Evolutionary conservation across 371 early-diverging fungal genomes (phyloP).

Genomic region (Mucor circinelloides): DNA sequence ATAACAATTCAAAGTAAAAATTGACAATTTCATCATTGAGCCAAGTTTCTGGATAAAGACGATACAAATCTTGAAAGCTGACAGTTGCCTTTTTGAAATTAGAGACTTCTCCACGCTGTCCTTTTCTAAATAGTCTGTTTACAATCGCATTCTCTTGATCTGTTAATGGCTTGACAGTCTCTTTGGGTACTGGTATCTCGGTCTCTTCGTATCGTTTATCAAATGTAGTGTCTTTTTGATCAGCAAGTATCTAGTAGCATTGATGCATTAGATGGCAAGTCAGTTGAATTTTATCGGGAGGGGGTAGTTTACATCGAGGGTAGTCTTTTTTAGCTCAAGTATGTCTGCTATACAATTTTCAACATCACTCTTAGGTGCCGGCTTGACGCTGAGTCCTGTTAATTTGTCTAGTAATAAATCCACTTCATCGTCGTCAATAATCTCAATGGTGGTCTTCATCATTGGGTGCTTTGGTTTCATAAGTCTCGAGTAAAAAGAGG

Average conservation of each 20-base stretch:
- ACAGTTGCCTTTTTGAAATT: constrained; percentile 65
- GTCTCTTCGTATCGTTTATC: constrained; percentile 10
- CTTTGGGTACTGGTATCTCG: background rate
- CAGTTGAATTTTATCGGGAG: background rate
- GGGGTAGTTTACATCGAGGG: background rate
- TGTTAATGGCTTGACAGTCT: constrained; percentile 28
- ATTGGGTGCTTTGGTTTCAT: background rate
- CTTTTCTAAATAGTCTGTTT: constrained; percentile 25
- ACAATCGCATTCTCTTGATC: constrained; percentile 41
- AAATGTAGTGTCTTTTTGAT: background rate
- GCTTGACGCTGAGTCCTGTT: background rate
- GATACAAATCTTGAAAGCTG: constrained; percentile 65
- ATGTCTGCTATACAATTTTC: background rate
- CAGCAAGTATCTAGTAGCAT: background rate
- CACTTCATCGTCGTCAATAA: background rate
- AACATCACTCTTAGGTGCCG: background rate
- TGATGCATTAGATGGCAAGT: background rate
- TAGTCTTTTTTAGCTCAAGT: background rate
- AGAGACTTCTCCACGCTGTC: constrained; percentile 40
- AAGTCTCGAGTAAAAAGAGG: background rate
- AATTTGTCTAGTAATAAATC: background rate
- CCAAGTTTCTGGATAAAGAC: constrained; percentile 81
- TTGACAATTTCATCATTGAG: constrained; percentile 94
- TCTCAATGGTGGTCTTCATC: background rate
- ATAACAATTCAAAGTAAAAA: constrained; percentile 81